A percentile compares a stretch with the other conserved stretches of the same genome.
phyloP scores from a whole-genome alignment of 768 basidiomycete genomes.

The Exsudoporus frostii region DNA sequence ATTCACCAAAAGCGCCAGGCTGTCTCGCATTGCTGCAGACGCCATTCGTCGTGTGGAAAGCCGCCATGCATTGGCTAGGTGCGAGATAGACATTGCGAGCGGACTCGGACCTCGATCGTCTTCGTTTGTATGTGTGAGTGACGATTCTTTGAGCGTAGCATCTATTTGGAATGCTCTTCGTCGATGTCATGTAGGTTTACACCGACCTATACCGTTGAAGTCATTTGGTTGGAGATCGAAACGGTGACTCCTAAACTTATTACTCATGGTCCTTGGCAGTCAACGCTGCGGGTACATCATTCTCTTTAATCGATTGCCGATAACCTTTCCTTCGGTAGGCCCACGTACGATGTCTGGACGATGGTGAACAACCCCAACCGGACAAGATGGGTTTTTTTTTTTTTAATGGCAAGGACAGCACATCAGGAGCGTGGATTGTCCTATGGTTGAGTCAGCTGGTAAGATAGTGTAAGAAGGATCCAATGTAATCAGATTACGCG shows the following conservation, averaged over 20 bases:
- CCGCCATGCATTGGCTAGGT: constrained; percentile 34
- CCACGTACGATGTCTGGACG: background rate
- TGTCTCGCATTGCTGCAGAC: constrained; percentile 33
- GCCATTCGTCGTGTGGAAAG: constrained; percentile 34
- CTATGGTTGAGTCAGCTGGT: background rate
- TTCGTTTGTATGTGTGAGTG: background rate
- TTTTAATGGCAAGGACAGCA: background rate
- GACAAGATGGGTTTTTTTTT: no score
- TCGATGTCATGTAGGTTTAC: background rate
- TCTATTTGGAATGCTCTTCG: constrained; percentile 14
- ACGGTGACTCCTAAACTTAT: background rate
- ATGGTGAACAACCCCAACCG: background rate
- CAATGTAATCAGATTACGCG: background rate
- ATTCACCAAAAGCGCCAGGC: no score
- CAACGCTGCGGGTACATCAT: no score
- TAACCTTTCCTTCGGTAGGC: background rate
- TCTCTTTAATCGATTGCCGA: no score
- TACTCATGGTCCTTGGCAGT: background rate
- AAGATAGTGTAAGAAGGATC: background rate
- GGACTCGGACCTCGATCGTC: background rate
- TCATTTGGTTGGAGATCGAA: background rate
- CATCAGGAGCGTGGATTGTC: background rate
- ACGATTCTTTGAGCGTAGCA: constrained; percentile 2
- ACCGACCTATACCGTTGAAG: constrained; percentile 5
- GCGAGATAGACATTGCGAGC: constrained; percentile 14